Evolutionary conservation across 306 rosid genomes (phyloP), one percentile per base, ranked within the genome.

Genomic region (Elaeagnus macrophylla): DNA sequence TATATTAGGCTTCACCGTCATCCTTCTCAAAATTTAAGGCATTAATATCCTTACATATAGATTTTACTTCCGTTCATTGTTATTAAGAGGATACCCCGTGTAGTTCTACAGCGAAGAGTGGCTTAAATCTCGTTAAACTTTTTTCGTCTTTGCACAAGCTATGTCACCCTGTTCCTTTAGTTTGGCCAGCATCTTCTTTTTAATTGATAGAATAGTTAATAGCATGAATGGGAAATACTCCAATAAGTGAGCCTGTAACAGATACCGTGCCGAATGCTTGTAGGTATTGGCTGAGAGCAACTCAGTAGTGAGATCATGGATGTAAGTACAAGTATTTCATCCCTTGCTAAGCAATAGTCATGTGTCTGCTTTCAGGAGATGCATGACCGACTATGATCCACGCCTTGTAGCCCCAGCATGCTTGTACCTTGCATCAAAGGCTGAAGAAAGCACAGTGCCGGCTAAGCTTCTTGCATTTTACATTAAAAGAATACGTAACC

Each of bases 391-490:
- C 65, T 86, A 90, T 68, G 95, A 90, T 74, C 97, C 95, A 12
- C 88, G 88, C 60, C 79, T 86, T 38, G 95, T 90, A 46, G 95
- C 97, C 60, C 95, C 97, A 65, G 78, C 94, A 60, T 86, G 97
- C 83, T 75, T 86, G 71, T 83, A 83, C 69, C 73, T 90, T 61
- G 94, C 95, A 37, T 79, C 97, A 57, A 90, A 90, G 83, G 95
- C 88, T 39, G 95, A 90, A 74, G 95, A 90, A 81, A 90, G 97
- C 79, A 81, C 94, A 41, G 88, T 83, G 67, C 91, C 76, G 73
- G 97, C 97, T 15, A 75, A 82, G 64, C 77, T 83, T 12, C 79
- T 90, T 65, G 95, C 79, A 37, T 90, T 90, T 74, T 90, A 76
- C 70, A 73, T 77, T 25, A 90, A 62, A 68, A 83, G 81, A 80